phyloP scores from a whole-genome alignment of 1,284 basidiomycete species.

The Amylostereum chailletii region DNA sequence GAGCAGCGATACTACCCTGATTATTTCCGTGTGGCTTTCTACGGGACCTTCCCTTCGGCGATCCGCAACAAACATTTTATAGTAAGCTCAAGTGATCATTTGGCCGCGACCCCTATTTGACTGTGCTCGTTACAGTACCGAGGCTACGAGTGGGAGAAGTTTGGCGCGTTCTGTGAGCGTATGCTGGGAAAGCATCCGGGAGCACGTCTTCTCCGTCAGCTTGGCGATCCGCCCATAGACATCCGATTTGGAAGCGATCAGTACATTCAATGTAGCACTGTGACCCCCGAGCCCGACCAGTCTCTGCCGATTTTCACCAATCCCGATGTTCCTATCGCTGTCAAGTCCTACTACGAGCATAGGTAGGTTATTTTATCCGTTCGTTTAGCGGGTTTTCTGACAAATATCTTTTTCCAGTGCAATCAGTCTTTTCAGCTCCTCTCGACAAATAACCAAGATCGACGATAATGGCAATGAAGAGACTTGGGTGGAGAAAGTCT shows the following conservation, averaged over 20 bases:
- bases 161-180: conserved; percentile 82
- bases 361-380: conserved; percentile 36
- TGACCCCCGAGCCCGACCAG: conserved; percentile 81
- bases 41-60: conserved; percentile 81
- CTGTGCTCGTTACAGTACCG: conserved; percentile 53
- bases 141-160: conserved; percentile 87
- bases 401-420: conserved; percentile 38
- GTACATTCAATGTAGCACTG: conserved; percentile 83
- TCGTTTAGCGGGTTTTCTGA: conserved; percentile 8
- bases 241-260: conserved; percentile 76
- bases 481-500: conserved; percentile 85
- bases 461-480: conserved; percentile 61
- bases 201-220: conserved; percentile 71
- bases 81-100: conserved; percentile 26
- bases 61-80: conserved; percentile 84
- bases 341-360: conserved; percentile 84
- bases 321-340: conserved; percentile 73
- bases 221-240: conserved; percentile 74
- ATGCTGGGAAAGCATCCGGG: conserved; percentile 91
- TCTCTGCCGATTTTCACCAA: conserved; percentile 76
- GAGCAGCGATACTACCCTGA: conserved; percentile 82
- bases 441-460: conserved; percentile 57
- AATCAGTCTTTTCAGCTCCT: conserved; percentile 75
- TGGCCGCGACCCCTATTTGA: background rate
- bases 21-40: conserved; percentile 92